Evolutionary conservation across 2,329 filamentous ascomycete species (phyloP), one percentile per base, ranked within the genome.

Genomic region (Trichoderma sp.): DNA sequence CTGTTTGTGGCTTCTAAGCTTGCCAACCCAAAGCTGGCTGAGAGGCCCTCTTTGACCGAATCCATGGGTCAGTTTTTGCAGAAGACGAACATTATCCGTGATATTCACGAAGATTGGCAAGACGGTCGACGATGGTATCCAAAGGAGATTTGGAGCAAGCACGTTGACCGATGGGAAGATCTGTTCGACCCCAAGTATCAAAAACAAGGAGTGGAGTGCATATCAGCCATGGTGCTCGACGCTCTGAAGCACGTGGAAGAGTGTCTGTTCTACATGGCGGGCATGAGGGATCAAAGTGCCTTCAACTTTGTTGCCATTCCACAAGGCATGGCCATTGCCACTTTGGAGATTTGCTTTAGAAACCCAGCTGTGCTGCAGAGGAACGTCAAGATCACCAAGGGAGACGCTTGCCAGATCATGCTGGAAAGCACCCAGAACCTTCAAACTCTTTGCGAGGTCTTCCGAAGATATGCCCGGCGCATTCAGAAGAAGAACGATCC

Each of bases 301-400:
- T 99, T 99, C 91, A 99, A 99, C 89, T 99, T 99, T 84, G 95
- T 95, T 65, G 96, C 96, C 75, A 99, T 99, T 78, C 97, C 97
- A 3, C 97, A 99, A 85, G 89, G 92, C 78, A 99, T 99, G 97
- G 97, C 96, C 71, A 98, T 99, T 83, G 96, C 97, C 9, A 98
- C 96, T 0, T 87, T 98, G 59, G 95, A 98, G 80, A 87, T 95
- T 21, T 93, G 96, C 80, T 99, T 98, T 91, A 93, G 94, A 81
- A 99, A 99, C 85, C 93, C 94, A 27, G 89, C 88, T 76, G 91
- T 99, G 75, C 97, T 98, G 83, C 86, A 96, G 82, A 91, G 90
- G 78, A 97, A 98, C 81, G 88, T 99, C 86, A 99, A 99, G 87
- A 98, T 99, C 85, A 96, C 94, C 75, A 98, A 98, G 87, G 97